Evolutionary conservation across 257 asterid genomes (phyloP).

Genomic region (Schizonepeta tenuifolia): DNA sequence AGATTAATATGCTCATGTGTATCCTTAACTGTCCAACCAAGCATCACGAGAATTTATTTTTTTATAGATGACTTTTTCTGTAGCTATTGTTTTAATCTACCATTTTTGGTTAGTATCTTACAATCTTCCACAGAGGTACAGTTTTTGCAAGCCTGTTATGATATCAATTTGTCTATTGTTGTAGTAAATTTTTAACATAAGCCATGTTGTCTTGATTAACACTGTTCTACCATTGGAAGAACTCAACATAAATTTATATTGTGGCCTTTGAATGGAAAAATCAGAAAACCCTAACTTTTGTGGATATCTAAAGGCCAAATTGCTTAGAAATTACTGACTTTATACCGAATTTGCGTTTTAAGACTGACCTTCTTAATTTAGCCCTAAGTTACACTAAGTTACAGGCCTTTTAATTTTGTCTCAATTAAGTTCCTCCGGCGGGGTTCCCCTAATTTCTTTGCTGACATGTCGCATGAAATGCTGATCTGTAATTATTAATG

Average conservation of each 20-base stretch:
- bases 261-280: conserved; percentile 17
- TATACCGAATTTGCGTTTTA: too few species aligned
- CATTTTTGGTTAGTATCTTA: neutral
- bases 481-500: too few species aligned
- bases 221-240: neutral
- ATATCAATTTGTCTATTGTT: neutral
- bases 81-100: conserved; percentile 5
- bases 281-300: conserved; percentile 1
- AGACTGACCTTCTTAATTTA: too few species aligned
- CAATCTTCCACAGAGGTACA: conserved; percentile 20
- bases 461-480: too few species aligned
- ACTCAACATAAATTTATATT: neutral
- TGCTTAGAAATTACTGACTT: too few species aligned
- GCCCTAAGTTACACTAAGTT: too few species aligned
- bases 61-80: conserved; percentile 10
- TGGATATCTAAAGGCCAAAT: conserved; percentile 4
- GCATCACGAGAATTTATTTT: too few species aligned
- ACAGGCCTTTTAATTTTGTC: too few species aligned
- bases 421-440: too few species aligned
- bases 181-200: conserved; percentile 4
- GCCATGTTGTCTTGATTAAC: conserved; percentile 7
- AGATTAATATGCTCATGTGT: too few species aligned
- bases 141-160: neutral
- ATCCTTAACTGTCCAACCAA: too few species aligned
- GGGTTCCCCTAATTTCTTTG: too few species aligned